phyloP scores from a whole-genome alignment of 2,329 filamentous ascomycete genomes.

The Aspergillus hiratsukae region DNA sequence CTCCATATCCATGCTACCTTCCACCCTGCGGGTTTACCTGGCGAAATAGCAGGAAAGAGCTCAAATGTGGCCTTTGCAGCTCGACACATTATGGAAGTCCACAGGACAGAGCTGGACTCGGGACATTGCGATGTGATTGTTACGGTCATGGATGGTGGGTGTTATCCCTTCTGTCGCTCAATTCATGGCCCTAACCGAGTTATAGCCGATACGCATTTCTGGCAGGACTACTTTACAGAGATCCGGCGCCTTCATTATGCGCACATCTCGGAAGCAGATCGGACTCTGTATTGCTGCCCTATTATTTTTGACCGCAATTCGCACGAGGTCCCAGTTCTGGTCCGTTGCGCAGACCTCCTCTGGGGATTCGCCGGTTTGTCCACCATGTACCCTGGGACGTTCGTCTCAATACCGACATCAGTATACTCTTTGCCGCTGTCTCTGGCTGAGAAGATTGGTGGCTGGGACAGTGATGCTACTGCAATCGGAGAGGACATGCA shows the following conservation, averaged over 20 bases:
- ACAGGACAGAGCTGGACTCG: slow-evolving; percentile 25
- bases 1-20: slow-evolving; percentile 63
- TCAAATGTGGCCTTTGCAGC: slow-evolving; percentile 71
- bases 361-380: slow-evolving; percentile 70
- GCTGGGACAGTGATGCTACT: slow-evolving; percentile 67
- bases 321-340: slow-evolving; percentile 61
- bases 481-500: slow-evolving; percentile 73
- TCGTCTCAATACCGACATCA: slow-evolving; percentile 65
- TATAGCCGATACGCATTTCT: slow-evolving; percentile 56
- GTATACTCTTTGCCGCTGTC: slow-evolving; percentile 67
- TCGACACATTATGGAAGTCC: slow-evolving; percentile 21
- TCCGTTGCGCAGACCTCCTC: slow-evolving; percentile 67
- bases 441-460: slow-evolving; percentile 63
- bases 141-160: slow-evolving; percentile 68
- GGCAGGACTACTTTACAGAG: slow-evolving; percentile 62
- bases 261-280: slow-evolving; percentile 35
- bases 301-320: slow-evolving; percentile 73
- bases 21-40: slow-evolving; percentile 61
- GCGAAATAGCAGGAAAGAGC: slow-evolving; percentile 68
- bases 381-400: slow-evolving; percentile 60
- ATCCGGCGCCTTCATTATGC: slow-evolving; percentile 60
- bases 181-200: neutral
- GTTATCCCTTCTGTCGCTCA: neutral
- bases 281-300: slow-evolving; percentile 64
- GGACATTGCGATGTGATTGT: slow-evolving; percentile 57